Conservation (phyloP, 768 basidiomycete species). For the Hericium rajendrae region DNA sequence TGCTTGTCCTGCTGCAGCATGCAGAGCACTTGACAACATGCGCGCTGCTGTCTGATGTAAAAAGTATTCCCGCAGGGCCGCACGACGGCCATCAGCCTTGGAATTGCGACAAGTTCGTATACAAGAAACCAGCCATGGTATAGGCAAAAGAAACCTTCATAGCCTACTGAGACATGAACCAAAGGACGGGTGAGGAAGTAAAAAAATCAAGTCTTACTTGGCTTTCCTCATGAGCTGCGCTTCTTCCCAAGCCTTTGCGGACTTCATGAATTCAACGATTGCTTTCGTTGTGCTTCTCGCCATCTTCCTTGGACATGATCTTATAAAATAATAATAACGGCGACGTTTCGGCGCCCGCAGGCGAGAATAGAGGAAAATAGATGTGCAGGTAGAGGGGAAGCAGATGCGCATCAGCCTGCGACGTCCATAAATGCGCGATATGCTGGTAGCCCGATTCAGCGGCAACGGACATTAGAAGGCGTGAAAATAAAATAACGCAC, state of each 20-base stretch:
- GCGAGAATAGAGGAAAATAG: too few species aligned
- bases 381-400: too few species aligned
- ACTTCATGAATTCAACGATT: background rate
- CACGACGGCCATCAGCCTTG: too few species aligned
- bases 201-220: too few species aligned
- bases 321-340: background rate
- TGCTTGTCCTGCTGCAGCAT: too few species aligned
- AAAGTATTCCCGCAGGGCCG: too few species aligned
- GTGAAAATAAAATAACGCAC: background rate
- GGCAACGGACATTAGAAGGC: background rate
- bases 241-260: background rate
- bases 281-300: background rate
- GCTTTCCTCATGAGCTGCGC: background rate
- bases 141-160: too few species aligned
- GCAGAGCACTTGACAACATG: too few species aligned
- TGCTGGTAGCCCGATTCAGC: background rate
- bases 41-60: too few species aligned
- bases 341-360: background rate
- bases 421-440: background rate
- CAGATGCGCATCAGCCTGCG: background rate
- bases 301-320: background rate
- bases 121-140: too few species aligned
- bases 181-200: too few species aligned
- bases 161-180: background rate
- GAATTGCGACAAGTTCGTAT: too few species aligned